A percentile compares a stretch with the other conserved stretches of the same genome.
phyloP scores from a whole-genome alignment of 78 protist species.

The slime mould (Dictyostelium discoideum) region DNA sequence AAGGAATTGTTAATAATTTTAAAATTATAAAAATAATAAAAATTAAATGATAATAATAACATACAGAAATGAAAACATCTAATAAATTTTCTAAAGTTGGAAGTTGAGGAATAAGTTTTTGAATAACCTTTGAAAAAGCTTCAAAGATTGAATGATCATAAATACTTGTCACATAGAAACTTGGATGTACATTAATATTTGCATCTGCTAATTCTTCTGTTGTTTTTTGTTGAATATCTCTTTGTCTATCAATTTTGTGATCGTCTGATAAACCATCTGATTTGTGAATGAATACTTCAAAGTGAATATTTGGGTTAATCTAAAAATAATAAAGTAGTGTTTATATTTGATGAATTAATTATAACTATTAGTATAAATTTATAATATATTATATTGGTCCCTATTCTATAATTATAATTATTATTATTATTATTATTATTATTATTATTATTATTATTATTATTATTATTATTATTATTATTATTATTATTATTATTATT shows the following conservation, averaged over 20 bases:
- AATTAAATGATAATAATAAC: not conserved
- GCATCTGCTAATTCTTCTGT: slow-evolving; percentile 88
- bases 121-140: slow-evolving; percentile 97
- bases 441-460: no score
- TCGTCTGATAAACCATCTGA: slow-evolving; percentile 95
- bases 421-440: no score
- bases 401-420: no score
- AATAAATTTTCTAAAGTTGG: slow-evolving; percentile 95
- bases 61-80: slow-evolving; percentile 91
- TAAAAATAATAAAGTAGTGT: not conserved
- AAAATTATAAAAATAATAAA: not conserved
- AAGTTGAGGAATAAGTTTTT: slow-evolving; percentile 96
- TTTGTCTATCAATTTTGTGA: slow-evolving; percentile 90
- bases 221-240: slow-evolving; percentile 91
- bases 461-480: not conserved
- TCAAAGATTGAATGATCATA: slow-evolving; percentile 98
- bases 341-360: no score
- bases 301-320: slow-evolving; percentile 88
- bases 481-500: not conserved
- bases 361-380: no score
- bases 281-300: slow-evolving; percentile 98
- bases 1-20: not conserved
- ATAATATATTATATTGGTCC: no score
- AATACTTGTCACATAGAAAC: slow-evolving; percentile 96
- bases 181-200: slow-evolving; percentile 76